These are phyloP conservation scores for Macadamia tetraphylla DNA, from an alignment of 164 flowering plant genomes.

Conservation along the genomic window DNA sequence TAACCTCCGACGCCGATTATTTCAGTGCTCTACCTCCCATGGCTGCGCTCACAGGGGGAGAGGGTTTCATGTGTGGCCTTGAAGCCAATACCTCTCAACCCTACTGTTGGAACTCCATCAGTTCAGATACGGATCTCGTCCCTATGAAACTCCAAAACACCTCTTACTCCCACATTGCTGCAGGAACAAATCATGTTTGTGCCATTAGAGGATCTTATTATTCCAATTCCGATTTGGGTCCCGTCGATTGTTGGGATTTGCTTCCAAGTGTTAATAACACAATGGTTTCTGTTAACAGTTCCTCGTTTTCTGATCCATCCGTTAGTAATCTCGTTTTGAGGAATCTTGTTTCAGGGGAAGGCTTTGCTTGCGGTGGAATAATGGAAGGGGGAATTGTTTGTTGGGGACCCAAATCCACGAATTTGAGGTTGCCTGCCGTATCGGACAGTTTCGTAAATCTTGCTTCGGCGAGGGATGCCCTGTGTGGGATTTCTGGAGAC, in stretches of 20 bases:
- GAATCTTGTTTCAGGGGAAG: slow-evolving; percentile 72
- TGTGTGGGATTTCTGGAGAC: slow-evolving; percentile 58
- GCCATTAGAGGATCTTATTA: slow-evolving; percentile 19
- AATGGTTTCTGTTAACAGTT: too few species aligned
- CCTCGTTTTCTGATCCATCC: too few species aligned
- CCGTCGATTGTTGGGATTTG: too few species aligned
- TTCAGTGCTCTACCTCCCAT: too few species aligned
- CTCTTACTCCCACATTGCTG: slow-evolving; percentile 63
- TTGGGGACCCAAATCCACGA: slow-evolving; percentile 61
- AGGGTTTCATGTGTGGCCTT: too few species aligned
- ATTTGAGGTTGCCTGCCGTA: slow-evolving; percentile 23
- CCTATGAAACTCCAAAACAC: slow-evolving; percentile 35
- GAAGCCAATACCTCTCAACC: too few species aligned
- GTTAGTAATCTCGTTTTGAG: slow-evolving; percentile 8
- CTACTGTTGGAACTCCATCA: too few species aligned
- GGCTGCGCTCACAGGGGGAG: too few species aligned
- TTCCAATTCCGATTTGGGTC: too few species aligned
- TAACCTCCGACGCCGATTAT: too few species aligned
- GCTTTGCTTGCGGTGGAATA: slow-evolving; percentile 64
- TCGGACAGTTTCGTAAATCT: slow-evolving; percentile 30
- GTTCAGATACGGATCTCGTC: slow-evolving; percentile 44
- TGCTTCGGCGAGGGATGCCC: slow-evolving; percentile 34
- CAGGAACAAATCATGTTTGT: slow-evolving; percentile 78
- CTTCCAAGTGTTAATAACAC: too few species aligned
- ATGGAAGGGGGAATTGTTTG: slow-evolving; percentile 58